Evolutionary conservation across 495 filamentous ascomycete genomes (phyloP).

Genomic region (Penicillium dipodomyicola): DNA sequence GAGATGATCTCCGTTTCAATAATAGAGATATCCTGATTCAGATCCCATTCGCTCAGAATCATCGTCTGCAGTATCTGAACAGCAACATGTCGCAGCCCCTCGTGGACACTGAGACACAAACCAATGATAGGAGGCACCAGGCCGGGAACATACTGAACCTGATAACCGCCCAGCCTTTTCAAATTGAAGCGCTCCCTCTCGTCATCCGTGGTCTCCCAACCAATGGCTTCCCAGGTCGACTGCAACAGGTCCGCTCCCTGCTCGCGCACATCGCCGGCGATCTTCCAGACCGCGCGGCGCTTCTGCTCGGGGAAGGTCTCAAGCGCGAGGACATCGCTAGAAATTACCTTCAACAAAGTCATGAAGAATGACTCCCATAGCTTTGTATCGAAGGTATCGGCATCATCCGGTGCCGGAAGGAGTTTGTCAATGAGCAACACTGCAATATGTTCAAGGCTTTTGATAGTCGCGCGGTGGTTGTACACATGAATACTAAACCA

Average conservation of each 20-base stretch:
- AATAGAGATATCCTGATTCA: slow-evolving; percentile 86
- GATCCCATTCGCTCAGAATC: slow-evolving; percentile 98
- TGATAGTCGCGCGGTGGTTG: slow-evolving; percentile 89
- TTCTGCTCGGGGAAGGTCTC: slow-evolving; percentile 99
- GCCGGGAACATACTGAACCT: slow-evolving; percentile 95
- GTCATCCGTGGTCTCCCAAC: slow-evolving; percentile 86
- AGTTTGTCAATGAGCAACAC: slow-evolving; percentile 73
- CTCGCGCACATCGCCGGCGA: slow-evolving; percentile 93
- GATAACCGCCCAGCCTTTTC: slow-evolving; percentile 87
- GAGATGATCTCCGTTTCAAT: slow-evolving; percentile 98
- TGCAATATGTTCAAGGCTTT: slow-evolving; percentile 79
- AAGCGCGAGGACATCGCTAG: slow-evolving; percentile 80
- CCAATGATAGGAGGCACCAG: slow-evolving; percentile 90
- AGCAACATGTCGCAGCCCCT: slow-evolving; percentile 82
- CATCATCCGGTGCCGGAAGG: slow-evolving; percentile 85
- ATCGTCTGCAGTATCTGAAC: slow-evolving; percentile 93
- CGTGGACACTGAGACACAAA: slow-evolving; percentile 91
- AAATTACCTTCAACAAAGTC: slow-evolving; percentile 83
- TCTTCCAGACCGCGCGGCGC: slow-evolving; percentile 94
- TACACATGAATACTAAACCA: slow-evolving; percentile 96
- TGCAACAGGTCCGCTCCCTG: slow-evolving; percentile 82
- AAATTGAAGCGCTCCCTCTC: slow-evolving; percentile 72
- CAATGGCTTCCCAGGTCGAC: slow-evolving; percentile 90
- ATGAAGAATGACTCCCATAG: slow-evolving; percentile 93
- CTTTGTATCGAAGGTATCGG: slow-evolving; percentile 87